A percentile compares a stretch with the other conserved stretches of the same genome.
Conservation (phyloP, 495 filamentous ascomycete genomes). For the Penicillium canariense region DNA sequence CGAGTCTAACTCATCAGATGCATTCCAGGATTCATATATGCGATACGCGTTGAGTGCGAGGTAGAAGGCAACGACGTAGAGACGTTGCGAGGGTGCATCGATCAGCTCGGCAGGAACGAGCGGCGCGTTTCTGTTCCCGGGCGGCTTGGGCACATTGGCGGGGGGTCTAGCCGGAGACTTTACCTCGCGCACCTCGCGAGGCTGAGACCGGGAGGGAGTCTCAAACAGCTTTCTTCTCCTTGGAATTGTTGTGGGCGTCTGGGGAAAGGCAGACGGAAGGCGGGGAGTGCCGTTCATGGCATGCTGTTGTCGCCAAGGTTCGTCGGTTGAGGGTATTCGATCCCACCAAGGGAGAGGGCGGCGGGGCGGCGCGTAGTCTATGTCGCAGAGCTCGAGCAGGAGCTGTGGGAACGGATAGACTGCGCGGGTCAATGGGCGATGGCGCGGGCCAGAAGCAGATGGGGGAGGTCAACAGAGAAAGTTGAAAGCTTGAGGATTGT, state of each 20-base stretch:
- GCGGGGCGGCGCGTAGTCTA: not conserved
- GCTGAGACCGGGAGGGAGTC: slow-evolving; percentile 30
- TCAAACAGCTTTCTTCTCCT: slow-evolving; percentile 31
- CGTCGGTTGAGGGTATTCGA: slow-evolving; percentile 4
- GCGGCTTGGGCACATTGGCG: slow-evolving; percentile 19
- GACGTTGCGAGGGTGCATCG: slow-evolving; percentile 83
- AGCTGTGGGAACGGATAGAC: not conserved
- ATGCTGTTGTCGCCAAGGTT: slow-evolving; percentile 44
- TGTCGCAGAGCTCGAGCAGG: slow-evolving; percentile 1
- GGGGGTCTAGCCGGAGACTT: slow-evolving; percentile 27
- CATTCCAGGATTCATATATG: slow-evolving; percentile 77
- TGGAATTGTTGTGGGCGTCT: slow-evolving; percentile 54
- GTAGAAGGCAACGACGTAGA: slow-evolving; percentile 80
- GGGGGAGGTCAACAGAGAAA: slow-evolving; percentile 17
- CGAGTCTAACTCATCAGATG: slow-evolving; percentile 74
- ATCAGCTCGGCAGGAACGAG: slow-evolving; percentile 70
- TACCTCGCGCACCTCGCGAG: slow-evolving; percentile 22
- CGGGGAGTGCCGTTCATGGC: slow-evolving; percentile 74
- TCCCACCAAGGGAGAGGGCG: slow-evolving; percentile 3
- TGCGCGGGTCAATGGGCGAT: not conserved
- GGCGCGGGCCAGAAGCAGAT: not conserved
- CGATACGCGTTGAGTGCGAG: slow-evolving; percentile 71
- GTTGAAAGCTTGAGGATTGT: no score
- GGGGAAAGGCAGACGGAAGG: slow-evolving; percentile 68
- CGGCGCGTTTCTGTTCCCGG: slow-evolving; percentile 46